phyloP scores from a whole-genome alignment of 2,329 filamentous ascomycete genomes.

The Arthrobotrys musiformis region DNA sequence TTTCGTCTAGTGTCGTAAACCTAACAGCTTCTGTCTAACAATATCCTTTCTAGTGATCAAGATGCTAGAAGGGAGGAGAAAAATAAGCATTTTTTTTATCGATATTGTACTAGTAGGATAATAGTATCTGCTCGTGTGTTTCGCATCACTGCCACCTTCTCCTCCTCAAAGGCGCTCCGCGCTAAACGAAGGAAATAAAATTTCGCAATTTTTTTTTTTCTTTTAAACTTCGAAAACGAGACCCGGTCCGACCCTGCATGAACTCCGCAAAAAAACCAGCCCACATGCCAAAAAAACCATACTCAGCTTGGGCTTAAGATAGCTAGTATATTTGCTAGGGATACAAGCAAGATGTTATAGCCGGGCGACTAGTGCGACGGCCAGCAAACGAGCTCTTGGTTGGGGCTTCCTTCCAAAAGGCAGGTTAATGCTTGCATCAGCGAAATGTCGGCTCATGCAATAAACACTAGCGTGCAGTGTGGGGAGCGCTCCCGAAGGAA shows the following conservation, averaged over 20 bases:
- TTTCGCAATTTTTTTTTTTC: neutral
- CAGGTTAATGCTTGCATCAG: conserved; percentile 35
- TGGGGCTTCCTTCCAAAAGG: conserved; percentile 6
- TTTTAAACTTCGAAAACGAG: conserved; percentile 24
- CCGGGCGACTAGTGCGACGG: conserved; percentile 49
- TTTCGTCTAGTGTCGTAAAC: neutral
- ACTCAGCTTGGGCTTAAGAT: conserved; percentile 1
- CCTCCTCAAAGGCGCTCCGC: conserved; percentile 12
- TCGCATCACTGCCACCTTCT: conserved; percentile 9
- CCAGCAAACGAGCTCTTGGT: conserved; percentile 26
- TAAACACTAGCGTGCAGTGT: conserved; percentile 11
- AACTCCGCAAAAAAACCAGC: conserved; percentile 28
- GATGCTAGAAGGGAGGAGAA: neutral
- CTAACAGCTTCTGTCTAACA: neutral
- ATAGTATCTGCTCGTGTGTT: conserved; percentile 25
- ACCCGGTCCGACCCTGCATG: conserved; percentile 48
- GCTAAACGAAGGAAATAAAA: conserved; percentile 24
- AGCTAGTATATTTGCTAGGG: conserved; percentile 10
- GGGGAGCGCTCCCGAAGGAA: conserved; percentile 43
- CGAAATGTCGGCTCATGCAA: conserved; percentile 30
- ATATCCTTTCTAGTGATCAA: neutral
- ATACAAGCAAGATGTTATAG: conserved; percentile 19
- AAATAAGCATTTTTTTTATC: conserved; percentile 22
- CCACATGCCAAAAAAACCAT: conserved; percentile 24
- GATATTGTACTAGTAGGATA: conserved; percentile 18